These are phyloP conservation scores for Arthroderma uncinatum DNA, from an alignment of 2,329 filamentous ascomycete genomes.

Conservation along the genomic window DNA sequence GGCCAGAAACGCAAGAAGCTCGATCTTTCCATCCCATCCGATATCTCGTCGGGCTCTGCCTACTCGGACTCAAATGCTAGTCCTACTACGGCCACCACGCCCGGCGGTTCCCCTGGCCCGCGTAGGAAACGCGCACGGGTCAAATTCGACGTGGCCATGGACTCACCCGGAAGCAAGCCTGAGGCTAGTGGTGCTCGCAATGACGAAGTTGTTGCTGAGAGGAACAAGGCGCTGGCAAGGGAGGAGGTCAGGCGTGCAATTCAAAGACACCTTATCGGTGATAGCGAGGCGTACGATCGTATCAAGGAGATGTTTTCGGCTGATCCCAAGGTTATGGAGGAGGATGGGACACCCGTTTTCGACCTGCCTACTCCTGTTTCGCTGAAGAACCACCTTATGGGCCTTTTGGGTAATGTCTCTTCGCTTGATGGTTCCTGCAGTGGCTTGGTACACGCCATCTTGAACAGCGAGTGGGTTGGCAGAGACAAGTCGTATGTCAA, in stretches of 20 bases:
- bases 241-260: constrained; percentile 52
- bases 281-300: constrained; percentile 47
- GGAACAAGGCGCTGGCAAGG: constrained; percentile 46
- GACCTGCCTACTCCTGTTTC: constrained; percentile 42
- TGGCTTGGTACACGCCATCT: constrained; percentile 46
- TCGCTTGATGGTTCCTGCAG: constrained; percentile 46
- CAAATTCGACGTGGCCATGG: constrained; percentile 29
- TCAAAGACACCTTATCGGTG: constrained; percentile 41
- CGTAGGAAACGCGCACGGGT: constrained; percentile 33
- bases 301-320: constrained; percentile 43
- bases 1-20: constrained; percentile 31
- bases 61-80: constrained; percentile 12
- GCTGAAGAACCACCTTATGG: constrained; percentile 48
- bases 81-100: not conserved
- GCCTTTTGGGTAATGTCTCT: constrained; percentile 47
- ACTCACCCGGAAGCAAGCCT: not conserved
- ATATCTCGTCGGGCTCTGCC: constrained; percentile 18
- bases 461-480: constrained; percentile 51
- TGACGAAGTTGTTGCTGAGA: constrained; percentile 29
- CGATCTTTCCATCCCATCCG: constrained; percentile 26
- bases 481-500: constrained; percentile 49
- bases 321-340: constrained; percentile 34
- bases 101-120: constrained; percentile 19
- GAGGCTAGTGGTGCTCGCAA: not conserved
- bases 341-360: constrained; percentile 23